These are phyloP conservation scores for Ilex aquifolium DNA, from an alignment of 257 asterid genomes.

Conservation along the genomic window DNA sequence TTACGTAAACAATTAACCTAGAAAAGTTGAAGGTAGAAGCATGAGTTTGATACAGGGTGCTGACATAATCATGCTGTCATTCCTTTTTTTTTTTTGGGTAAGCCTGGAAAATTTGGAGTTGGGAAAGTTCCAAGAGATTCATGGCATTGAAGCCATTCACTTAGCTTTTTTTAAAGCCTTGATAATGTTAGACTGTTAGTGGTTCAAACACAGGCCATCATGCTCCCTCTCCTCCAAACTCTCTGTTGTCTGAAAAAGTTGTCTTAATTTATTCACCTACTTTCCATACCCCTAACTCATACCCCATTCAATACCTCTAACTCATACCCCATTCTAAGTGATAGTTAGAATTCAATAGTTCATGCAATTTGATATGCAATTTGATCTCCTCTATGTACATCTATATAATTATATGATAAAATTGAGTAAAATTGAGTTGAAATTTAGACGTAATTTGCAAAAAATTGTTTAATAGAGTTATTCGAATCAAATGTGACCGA, in stretches of 20 bases:
- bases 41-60: conserved; percentile 13
- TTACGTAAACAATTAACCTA: too few relatives aligned
- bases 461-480: too few relatives aligned
- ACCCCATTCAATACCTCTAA: conserved; percentile 14
- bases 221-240: conserved; percentile 21
- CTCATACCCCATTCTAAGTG: conserved; percentile 10
- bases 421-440: too few relatives aligned
- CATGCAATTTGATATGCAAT: too few relatives aligned
- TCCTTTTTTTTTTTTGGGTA: conserved; percentile 11
- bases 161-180: not conserved
- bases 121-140: too few relatives aligned
- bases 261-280: conserved; percentile 23
- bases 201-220: conserved; percentile 39
- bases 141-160: too few relatives aligned
- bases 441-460: too few relatives aligned
- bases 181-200: not conserved
- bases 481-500: too few relatives aligned
- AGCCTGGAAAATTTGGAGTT: too few relatives aligned
- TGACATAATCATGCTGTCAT: conserved; percentile 47
- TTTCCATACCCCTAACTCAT: conserved; percentile 9
- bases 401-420: too few relatives aligned
- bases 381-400: too few relatives aligned
- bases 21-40: not conserved
- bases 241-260: conserved; percentile 12
- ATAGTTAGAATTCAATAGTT: too few relatives aligned